Conservation (phyloP, 1,139 yeast genomes). For the Debaryomyces singareniensis region DNA sequence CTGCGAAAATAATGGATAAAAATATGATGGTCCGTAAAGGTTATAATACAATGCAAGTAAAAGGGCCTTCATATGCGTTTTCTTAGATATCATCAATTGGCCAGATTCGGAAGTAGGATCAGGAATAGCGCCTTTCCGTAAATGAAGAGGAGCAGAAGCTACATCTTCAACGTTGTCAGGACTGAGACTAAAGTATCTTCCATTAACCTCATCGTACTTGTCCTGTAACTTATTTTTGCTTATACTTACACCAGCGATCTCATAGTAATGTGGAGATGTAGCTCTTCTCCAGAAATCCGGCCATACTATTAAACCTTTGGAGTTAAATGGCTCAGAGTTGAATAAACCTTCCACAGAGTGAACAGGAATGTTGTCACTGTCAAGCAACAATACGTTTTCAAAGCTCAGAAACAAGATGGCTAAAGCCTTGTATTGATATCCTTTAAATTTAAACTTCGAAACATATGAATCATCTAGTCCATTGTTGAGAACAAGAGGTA, state of each 20-base stretch:
- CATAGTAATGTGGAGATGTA: constrained; percentile 35
- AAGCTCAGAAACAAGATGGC: constrained; percentile 72
- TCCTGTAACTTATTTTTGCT: constrained; percentile 22
- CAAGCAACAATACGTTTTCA: constrained; percentile 68
- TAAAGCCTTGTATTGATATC: constrained; percentile 74
- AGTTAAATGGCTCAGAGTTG: constrained; percentile 20
- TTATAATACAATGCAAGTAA: constrained; percentile 72
- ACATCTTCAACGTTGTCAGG: constrained; percentile 7
- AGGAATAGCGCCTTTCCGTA: constrained; percentile 65
- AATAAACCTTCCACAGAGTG: constrained; percentile 44
- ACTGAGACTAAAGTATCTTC: constrained; percentile 12
- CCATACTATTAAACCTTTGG: constrained; percentile 37
- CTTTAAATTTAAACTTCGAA: constrained; percentile 48
- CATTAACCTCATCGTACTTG: constrained; percentile 24
- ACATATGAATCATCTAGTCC: constrained; percentile 15
- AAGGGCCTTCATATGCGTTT: constrained; percentile 56
- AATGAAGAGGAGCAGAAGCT: constrained; percentile 52
- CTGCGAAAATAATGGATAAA: constrained; percentile 79
- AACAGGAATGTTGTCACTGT: constrained; percentile 71
- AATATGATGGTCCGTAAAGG: constrained; percentile 70
- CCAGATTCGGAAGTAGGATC: constrained; percentile 83
- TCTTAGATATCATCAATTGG: constrained; percentile 65
- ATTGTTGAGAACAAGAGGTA: constrained; percentile 51
- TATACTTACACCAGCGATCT: constrained; percentile 28
- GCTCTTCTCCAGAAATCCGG: constrained; percentile 46